Evolutionary conservation across 225 moss, liverwort and hornwort species (phyloP), one percentile per base, ranked within the genome.

Genomic region (Pseudisothecium myosuroides): DNA sequence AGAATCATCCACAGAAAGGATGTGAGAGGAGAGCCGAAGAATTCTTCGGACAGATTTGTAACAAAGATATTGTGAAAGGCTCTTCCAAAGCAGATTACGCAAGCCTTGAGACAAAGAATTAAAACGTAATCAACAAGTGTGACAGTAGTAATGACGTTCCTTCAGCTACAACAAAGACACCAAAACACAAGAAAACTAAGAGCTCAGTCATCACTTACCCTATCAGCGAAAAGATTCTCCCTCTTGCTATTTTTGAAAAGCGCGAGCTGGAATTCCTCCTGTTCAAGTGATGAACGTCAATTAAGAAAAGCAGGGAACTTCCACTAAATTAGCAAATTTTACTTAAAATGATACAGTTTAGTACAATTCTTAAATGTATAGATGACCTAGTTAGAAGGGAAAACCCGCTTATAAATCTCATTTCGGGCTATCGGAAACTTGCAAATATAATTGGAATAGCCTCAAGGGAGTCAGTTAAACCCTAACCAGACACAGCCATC

Each of bases 221-320:
- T 91, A 86, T 96, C 93, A 76, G 95, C 95, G 87, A 98, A 98
- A 71, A 98, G 94, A 83, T 96, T 96, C 88, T 93, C 91, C 88
- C 84, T 91, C 86, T 96, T 96, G 78, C 95, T 96, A 83, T 96
- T 96, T 80, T 94, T 95, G 89, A 98, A 98, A 59, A 98, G 91
- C 50, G 97, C 97, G 21, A 98, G 95, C 94, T 94, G 97, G 88
- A 98, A 96, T 86, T 98, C 97, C 88, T 94, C 97, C 97, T 98
- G 94, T 62, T 89, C 84, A 89, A 55, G 31, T 71, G 69, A 84
- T 39, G 84, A 16, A 84, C 22, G 56, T 55, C 84, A 84, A 69
- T 84, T 21, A 41, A 55, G 68, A 31, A 56, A 56, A 10, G 28
- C 37, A 36, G 23, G 17, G 50, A 83, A 34, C 13, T 34, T 83